These are phyloP conservation scores for Cercospora sp. DNA, from an alignment of 2,329 filamentous ascomycete species.

Conservation along the genomic window DNA sequence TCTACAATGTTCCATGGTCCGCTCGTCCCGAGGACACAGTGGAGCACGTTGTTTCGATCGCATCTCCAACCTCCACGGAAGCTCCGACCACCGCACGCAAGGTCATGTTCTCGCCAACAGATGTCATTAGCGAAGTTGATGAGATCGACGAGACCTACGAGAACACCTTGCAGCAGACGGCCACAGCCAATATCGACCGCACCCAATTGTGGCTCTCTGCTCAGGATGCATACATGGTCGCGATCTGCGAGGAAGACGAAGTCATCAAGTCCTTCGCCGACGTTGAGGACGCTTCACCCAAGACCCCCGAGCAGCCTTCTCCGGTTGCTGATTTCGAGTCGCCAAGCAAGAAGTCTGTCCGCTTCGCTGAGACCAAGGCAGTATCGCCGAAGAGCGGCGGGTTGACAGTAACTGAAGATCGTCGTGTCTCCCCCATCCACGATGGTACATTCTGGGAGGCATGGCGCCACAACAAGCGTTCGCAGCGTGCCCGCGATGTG, in stretches of 20 bases:
- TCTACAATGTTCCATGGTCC: constrained; percentile 80
- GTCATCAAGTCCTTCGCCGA: constrained; percentile 36
- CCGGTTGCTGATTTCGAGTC: constrained; percentile 34
- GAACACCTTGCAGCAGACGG: constrained; percentile 68
- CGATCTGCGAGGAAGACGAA: constrained; percentile 37
- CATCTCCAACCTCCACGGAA: constrained; percentile 43
- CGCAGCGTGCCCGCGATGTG: constrained; percentile 64
- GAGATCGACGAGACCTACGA: constrained; percentile 70
- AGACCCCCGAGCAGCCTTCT: constrained; percentile 34
- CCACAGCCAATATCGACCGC: constrained; percentile 74
- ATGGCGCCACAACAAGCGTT: constrained; percentile 60
- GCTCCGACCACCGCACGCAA: constrained; percentile 65
- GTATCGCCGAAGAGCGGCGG: constrained; percentile 2
- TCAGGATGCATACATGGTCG: constrained; percentile 66
- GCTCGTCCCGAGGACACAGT: constrained; percentile 47
- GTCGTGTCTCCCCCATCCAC: constrained; percentile 40
- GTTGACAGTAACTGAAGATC: constrained; percentile 15
- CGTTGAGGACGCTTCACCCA: constrained; percentile 35
- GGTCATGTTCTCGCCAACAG: constrained; percentile 44
- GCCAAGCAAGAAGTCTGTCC: constrained; percentile 70
- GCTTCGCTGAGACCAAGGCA: constrained; percentile 53
- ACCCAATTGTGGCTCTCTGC: constrained; percentile 84
- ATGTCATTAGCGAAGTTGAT: constrained; percentile 42
- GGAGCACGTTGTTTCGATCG: constrained; percentile 68
- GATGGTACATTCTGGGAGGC: constrained; percentile 76